Evolutionary conservation across 2,329 filamentous ascomycete species (phyloP), one percentile per base, ranked within the genome.

Genomic region (Calonectria pauciramosa): DNA sequence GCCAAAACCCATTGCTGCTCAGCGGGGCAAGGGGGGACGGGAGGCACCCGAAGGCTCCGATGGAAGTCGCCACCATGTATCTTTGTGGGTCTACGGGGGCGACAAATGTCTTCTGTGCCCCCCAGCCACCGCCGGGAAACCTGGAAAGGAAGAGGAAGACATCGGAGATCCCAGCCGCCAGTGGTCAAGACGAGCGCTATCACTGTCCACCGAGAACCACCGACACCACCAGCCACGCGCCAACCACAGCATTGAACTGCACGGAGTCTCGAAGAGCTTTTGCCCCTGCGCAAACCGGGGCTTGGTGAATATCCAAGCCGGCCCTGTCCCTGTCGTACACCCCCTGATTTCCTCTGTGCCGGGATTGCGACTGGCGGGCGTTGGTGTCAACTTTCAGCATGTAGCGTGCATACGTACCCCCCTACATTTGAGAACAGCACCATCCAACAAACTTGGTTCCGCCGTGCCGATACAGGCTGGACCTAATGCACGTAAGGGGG

Each of bases 371-470:
- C 67, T 73, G 67, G 67, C 71, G 67, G 67, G 71, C 71, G 71
- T 44, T 70, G 51, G 60, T 60, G 69, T 63, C 71, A 73, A 73
- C 67, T 73, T 63, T 67, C 32, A 73, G 49, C 11, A 18, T 54
- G 49, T 38, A 41, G 34, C n/a, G n/a, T 41, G 71, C 68, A 26
- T 59, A 73, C 71, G 70, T 72, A 54, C 34, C 56, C 65, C 65
- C 71, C 49, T 52, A 47, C 49, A 13, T 18, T 28, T 34, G 44
- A 23, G 44, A 47, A 23, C 44, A 41, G 34, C 18, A 23, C 56
- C 41, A 13, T 60, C 34, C 23, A 41, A 23, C 36, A 63, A 36
- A 10, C 28, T 56, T 41, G 47, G 32, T 41, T 41, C 56, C 26
- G 56, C 26, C 14, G 56, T 63, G 56, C 36, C 23, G 23, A 28